Base-by-base conservation (phyloP, 1,284 basidiomycete genomes). In the Testicularia cyperi region DNA sequence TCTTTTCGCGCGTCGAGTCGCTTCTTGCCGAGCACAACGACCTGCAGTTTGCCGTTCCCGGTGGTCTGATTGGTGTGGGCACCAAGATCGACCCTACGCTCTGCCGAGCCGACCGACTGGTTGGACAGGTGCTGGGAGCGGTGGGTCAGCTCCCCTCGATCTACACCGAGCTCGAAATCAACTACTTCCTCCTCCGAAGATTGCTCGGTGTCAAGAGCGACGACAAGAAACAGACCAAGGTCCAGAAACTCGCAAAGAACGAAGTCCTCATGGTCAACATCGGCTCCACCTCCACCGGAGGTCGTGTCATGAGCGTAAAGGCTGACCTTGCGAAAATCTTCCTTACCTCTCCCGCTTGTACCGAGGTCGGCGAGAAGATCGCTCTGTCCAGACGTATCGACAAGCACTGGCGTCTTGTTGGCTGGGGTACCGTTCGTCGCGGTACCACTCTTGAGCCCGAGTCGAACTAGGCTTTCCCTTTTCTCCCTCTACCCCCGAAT, bases 171-270 rank as follows among this genome's bases (percentile, higher is more conserved):
- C 82, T 94, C 38, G 90, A 94, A 78, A 92, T 92, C 78, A 88
- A 85, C 73, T 75, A 73, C 56, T 76, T 71, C 35, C 25, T 75
- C 29, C 64, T 76, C 15, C 88, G 95, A 60, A 85, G 95, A 62
- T 80, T 98, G 53, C 84, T 98, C n/a, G 94, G 94, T 79, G 95
- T 97, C 66, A 92, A 94, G 79, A 91, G 90, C 21, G 92, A 96
- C 78, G 94, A 96, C 80, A 94, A 92, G 81, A 97, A 97, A 79
- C 90, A 94, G 78, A 95, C 94, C 36, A 97, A 91, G 78, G 81
- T 80, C 18, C 82, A 88, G 42, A 97, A 96, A 79, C 83, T 97
- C 36, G 83, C 86, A 44, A 95, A 95, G 79, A 88, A 88, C 77
- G 94, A 98, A 79, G 84, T 96, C 4, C 80, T 98, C 30, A 79